Conservation (phyloP, 1,139 yeast species). For the Hansenula lynferdii region DNA sequence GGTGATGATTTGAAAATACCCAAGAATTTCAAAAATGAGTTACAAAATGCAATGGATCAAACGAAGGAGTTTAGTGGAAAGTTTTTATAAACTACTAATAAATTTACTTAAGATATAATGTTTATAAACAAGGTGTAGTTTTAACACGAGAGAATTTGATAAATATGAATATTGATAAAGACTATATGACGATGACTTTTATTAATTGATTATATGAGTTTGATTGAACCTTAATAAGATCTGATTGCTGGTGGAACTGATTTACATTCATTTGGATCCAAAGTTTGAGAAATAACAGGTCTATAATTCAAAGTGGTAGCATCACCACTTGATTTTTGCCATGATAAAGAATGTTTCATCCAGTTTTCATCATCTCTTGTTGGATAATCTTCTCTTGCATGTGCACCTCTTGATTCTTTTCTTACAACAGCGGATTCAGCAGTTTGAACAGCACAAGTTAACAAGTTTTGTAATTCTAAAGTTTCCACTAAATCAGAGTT, state of each 20-base stretch:
- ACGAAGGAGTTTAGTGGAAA: slow-evolving; percentile 6
- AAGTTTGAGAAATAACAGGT: slow-evolving; percentile 74
- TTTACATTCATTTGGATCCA: slow-evolving; percentile 91
- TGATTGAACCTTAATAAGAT: slow-evolving; percentile 78
- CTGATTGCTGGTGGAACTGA: slow-evolving; percentile 97
- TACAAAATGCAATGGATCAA: slow-evolving; percentile 12
- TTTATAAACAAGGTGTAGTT: too few species aligned
- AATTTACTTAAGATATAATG: too few species aligned
- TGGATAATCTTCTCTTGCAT: slow-evolving; percentile 97
- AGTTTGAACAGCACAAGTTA: slow-evolving; percentile 97
- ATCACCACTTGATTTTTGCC: slow-evolving; percentile 75
- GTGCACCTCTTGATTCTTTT: slow-evolving; percentile 98
- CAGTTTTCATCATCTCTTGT: slow-evolving; percentile 93
- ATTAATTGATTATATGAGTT: too few species aligned
- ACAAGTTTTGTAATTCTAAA: slow-evolving; percentile 90
- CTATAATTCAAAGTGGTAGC: slow-evolving; percentile 79
- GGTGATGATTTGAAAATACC: slow-evolving; percentile 6
- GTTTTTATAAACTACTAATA: slow-evolving; percentile 4
- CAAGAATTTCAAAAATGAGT: slow-evolving; percentile 8
- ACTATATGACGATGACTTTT: too few species aligned
- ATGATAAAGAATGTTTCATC: slow-evolving; percentile 97
- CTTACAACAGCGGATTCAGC: slow-evolving; percentile 94
- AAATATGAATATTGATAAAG: not conserved
- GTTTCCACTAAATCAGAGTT: slow-evolving; percentile 96
- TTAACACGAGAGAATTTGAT: too few species aligned